A percentile compares a stretch with the other conserved stretches of the same genome.
These are phyloP conservation scores for Sarocladium oryzae DNA, from an alignment of 2,329 filamentous ascomycete genomes.

Conservation along the genomic window DNA sequence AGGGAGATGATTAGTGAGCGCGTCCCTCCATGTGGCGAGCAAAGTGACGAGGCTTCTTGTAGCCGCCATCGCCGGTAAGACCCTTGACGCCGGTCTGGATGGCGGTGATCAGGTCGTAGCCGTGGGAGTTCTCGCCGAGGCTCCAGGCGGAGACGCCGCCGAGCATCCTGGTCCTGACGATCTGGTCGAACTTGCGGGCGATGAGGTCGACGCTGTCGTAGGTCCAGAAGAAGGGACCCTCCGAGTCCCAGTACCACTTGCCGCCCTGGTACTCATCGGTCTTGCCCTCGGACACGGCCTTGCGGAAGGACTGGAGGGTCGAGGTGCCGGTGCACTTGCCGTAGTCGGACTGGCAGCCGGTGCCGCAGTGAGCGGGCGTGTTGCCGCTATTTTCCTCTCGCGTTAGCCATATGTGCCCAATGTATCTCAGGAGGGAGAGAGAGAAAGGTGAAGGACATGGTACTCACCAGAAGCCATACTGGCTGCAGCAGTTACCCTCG, in stretches of 20 bases:
- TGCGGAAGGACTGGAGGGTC: constrained; percentile 25
- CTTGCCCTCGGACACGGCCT: constrained; percentile 32
- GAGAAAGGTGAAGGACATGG: too few species aligned
- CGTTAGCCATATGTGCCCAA: too few species aligned
- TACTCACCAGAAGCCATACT: constrained; percentile 6
- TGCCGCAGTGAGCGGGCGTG: constrained; percentile 2
- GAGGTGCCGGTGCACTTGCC: constrained; percentile 14
- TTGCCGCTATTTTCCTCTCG: too few species aligned
- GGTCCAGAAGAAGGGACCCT: constrained; percentile 43
- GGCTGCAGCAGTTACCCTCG: neutral
- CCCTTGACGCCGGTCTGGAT: constrained; percentile 28
- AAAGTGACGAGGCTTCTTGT: neutral
- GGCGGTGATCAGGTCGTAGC: constrained; percentile 35
- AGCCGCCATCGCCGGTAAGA: neutral
- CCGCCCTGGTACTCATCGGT: constrained; percentile 43
- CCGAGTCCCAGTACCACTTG: constrained; percentile 47
- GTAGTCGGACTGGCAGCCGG: neutral
- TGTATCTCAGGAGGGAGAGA: too few species aligned
- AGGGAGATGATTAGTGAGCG: too few species aligned
- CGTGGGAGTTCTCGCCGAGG: constrained; percentile 40
- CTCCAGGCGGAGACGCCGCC: constrained; percentile 50
- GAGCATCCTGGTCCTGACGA: constrained; percentile 33
- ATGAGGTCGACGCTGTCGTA: constrained; percentile 48
- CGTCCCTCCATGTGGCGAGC: neutral
- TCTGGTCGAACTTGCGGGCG: constrained; percentile 36